phyloP scores from a whole-genome alignment of 2,329 filamentous ascomycete genomes.

The Aspergillus ochraceus region DNA sequence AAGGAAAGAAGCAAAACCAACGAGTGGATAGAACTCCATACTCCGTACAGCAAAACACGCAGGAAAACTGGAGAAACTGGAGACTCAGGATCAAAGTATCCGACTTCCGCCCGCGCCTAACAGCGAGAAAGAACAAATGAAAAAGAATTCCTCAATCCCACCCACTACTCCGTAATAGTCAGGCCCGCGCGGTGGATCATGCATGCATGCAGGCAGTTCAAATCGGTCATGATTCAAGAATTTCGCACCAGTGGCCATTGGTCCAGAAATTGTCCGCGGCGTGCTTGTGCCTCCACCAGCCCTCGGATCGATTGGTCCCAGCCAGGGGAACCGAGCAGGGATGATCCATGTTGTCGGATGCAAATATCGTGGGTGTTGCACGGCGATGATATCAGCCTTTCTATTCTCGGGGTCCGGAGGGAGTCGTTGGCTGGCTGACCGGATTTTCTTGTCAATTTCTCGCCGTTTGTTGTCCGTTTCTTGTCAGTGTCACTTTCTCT shows the following conservation, averaged over 20 bases:
- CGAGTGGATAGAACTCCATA: too few species aligned
- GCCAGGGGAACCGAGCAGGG: constrained; percentile 11
- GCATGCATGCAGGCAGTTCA: not conserved
- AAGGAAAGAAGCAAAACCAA: too few species aligned
- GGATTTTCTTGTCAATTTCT: too few species aligned
- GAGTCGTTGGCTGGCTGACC: not conserved
- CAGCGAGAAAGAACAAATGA: too few species aligned
- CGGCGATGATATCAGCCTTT: constrained; percentile 16
- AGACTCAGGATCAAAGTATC: not conserved
- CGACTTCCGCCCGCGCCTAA: not conserved
- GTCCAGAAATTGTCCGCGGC: not conserved
- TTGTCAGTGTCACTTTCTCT: not conserved
- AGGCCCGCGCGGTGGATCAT: too few species aligned
- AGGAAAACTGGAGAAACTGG: not conserved
- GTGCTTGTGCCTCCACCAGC: not conserved
- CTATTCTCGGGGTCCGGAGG: not conserved
- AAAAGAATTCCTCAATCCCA: not conserved
- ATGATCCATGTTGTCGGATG: constrained; percentile 16
- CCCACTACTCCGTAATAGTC: not conserved
- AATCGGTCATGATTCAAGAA: not conserved
- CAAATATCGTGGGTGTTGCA: constrained; percentile 8
- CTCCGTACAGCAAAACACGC: too few species aligned
- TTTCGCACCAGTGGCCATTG: not conserved
- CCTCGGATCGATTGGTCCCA: not conserved
- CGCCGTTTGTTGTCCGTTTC: not conserved